These are phyloP conservation scores for Saprolegnia diclina DNA, from an alignment of 352 stramenopile genomes.

Conservation along the genomic window DNA sequence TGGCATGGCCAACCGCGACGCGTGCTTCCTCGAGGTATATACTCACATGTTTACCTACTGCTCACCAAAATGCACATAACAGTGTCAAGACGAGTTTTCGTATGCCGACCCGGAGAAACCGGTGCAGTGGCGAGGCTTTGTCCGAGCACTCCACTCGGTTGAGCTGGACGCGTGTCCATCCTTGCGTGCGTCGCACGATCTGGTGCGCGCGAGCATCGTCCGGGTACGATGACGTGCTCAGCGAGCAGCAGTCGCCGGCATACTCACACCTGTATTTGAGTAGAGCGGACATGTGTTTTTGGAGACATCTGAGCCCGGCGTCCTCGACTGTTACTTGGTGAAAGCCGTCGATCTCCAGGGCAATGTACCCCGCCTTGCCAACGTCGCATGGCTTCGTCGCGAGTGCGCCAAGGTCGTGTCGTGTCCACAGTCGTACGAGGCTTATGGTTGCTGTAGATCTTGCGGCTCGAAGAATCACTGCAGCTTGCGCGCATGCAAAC, in stretches of 20 bases:
- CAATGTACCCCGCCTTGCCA: background rate
- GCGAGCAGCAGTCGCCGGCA: background rate
- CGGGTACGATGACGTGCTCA: background rate
- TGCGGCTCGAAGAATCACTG: background rate
- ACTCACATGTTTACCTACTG: background rate
- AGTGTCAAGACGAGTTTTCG: background rate
- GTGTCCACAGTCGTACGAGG: background rate
- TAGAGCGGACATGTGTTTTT: background rate
- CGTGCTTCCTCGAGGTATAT: background rate
- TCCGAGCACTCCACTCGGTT: background rate
- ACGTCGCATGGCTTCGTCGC: background rate
- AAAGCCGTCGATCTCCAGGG: background rate
- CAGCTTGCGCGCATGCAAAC: background rate
- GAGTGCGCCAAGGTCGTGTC: background rate
- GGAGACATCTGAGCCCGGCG: background rate
- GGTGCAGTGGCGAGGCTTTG: background rate
- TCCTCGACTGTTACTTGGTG: background rate
- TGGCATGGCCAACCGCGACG: background rate
- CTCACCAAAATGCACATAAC: background rate
- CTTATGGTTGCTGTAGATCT: background rate
- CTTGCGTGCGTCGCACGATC: background rate
- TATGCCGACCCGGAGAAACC: background rate
- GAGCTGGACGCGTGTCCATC: background rate
- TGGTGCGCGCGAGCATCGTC: background rate
- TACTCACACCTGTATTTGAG: background rate